Conservation (phyloP, 192 early-diverging fungal genomes). For the Coemansia sp. region DNA sequence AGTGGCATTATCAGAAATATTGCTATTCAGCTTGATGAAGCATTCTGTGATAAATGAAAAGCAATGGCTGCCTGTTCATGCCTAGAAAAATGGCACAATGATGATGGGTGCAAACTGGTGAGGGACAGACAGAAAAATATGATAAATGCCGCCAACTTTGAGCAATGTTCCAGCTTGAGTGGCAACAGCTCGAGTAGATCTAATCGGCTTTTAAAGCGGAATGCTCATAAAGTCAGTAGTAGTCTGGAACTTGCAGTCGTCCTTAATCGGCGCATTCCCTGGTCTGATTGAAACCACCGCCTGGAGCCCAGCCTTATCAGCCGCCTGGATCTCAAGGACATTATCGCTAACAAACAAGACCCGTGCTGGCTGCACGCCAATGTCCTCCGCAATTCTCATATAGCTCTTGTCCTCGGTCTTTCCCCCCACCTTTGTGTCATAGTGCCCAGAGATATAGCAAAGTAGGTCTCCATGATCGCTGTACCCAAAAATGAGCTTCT, state of each 20-base stretch:
- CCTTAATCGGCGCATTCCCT: conserved; percentile 58
- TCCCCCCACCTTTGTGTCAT: conserved; percentile 85
- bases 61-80: neutral
- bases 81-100: neutral
- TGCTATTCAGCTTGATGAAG: neutral
- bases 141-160: neutral
- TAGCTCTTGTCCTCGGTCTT: conserved; percentile 77
- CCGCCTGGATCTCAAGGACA: conserved; percentile 78
- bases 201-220: conserved; percentile 2
- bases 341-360: conserved; percentile 94
- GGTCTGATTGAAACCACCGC: conserved; percentile 69
- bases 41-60: neutral
- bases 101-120: neutral
- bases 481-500: conserved; percentile 89
- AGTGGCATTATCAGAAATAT: conserved; percentile 23
- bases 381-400: conserved; percentile 65
- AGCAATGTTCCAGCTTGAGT: neutral
- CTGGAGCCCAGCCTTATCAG: conserved; percentile 67
- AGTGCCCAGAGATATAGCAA: conserved; percentile 77
- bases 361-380: conserved; percentile 51
- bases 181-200: neutral
- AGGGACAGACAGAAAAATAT: neutral
- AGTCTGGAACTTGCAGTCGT: neutral
- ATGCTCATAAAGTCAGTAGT: conserved; percentile 35
- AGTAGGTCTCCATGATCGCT: conserved; percentile 77